Conservation (phyloP, 805 yeast genomes). For the Metschnikowia corniflorae region DNA sequence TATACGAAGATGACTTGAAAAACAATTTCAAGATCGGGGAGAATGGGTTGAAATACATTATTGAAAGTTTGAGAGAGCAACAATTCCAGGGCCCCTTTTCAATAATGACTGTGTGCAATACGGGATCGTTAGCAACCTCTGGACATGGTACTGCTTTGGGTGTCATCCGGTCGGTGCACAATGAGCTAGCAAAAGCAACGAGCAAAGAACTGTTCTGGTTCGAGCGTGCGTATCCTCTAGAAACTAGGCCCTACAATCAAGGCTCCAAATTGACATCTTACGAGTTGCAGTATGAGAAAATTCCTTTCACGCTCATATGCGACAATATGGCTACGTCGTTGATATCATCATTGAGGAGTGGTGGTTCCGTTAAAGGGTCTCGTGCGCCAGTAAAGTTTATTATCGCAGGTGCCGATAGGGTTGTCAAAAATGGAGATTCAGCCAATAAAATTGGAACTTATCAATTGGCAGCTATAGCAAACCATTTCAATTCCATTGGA, state of each 20-base stretch:
- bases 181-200: constrained; percentile 33
- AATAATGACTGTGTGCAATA: constrained; percentile 89
- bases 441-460: constrained; percentile 96
- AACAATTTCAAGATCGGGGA: constrained; percentile 78
- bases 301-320: constrained; percentile 85
- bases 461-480: constrained; percentile 75
- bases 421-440: constrained; percentile 89
- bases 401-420: constrained; percentile 93
- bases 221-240: constrained; percentile 78
- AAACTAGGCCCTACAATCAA: constrained; percentile 95
- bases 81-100: constrained; percentile 64
- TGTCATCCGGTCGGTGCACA: constrained; percentile 69
- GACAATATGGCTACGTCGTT: constrained; percentile 90
- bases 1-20: constrained; percentile 73
- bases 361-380: constrained; percentile 21
- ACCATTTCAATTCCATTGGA: constrained; percentile 35
- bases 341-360: constrained; percentile 43
- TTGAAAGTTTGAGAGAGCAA: constrained; percentile 41
- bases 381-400: constrained; percentile 77
- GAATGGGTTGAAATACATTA: constrained; percentile 72
- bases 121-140: constrained; percentile 95
- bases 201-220: constrained; percentile 43
- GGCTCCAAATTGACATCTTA: constrained; percentile 92
- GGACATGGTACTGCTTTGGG: constrained; percentile 98
- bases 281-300: constrained; percentile 78